Conservation (phyloP, 75 land plant genomes). For the Cryptomeria japonica region DNA sequence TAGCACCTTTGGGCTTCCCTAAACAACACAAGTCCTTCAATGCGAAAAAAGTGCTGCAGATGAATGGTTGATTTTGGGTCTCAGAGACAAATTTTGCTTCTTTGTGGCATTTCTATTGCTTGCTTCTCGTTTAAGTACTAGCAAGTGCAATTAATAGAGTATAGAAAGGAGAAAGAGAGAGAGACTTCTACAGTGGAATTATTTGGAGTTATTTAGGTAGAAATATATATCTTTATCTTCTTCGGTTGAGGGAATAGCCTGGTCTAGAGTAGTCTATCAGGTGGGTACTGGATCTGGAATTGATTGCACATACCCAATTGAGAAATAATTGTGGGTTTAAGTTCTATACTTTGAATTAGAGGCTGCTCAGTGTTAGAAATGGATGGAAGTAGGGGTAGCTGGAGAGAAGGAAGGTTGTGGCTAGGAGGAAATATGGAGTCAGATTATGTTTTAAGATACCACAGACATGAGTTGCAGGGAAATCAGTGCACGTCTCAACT, state of each 20-base stretch:
- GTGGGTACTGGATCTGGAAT: background rate
- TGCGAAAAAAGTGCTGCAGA: background rate
- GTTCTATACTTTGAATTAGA: background rate
- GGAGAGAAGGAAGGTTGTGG: slow-evolving; percentile 28
- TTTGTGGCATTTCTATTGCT: background rate
- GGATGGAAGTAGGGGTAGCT: slow-evolving; percentile 5
- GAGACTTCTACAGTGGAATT: background rate
- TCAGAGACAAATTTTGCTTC: background rate
- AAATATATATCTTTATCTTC: background rate
- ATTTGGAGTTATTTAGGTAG: background rate
- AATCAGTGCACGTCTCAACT: slow-evolving; percentile 60
- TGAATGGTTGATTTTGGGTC: background rate
- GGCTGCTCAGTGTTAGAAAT: background rate
- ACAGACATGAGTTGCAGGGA: slow-evolving; percentile 49
- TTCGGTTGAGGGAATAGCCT: background rate
- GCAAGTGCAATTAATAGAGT: background rate
- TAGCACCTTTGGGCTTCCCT: background rate
- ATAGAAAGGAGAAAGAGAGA: background rate
- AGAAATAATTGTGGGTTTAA: background rate
- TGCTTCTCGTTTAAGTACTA: background rate
- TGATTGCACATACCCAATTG: background rate
- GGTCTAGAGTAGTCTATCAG: background rate
- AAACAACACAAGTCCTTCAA: background rate
- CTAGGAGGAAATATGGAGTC: slow-evolving; percentile 3
- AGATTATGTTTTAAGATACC: slow-evolving; percentile 46